Evolutionary conservation across 2,329 filamentous ascomycete genomes (phyloP).

Genomic region (Kalmusia sp.): DNA sequence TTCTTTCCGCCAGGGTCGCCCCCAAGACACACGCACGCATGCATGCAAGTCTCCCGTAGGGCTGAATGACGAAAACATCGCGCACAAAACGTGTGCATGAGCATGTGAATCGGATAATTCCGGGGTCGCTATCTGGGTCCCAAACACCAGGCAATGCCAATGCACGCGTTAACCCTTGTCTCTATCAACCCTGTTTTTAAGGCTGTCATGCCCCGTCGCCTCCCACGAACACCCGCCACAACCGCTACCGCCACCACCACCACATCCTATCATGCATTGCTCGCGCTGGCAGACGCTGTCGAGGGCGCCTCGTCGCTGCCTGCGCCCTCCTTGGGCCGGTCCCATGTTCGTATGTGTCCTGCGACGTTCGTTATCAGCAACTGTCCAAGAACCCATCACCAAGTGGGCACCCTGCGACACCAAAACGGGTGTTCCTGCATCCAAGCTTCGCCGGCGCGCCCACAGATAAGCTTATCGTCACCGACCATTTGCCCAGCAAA

Average conservation of each 20-base stretch:
- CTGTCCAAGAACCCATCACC: background rate
- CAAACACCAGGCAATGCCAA: conserved; percentile 10
- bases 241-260: too few relatives aligned
- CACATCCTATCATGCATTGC: too few relatives aligned
- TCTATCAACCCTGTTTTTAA: background rate
- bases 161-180: conserved; percentile 1
- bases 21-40: background rate
- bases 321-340: conserved; percentile 63
- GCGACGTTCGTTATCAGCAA: conserved; percentile 29
- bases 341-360: conserved; percentile 81
- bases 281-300: conserved; percentile 31
- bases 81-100: background rate
- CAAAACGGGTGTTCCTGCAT: conserved; percentile 35
- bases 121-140: conserved; percentile 2
- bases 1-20: background rate
- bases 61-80: conserved; percentile 19
- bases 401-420: conserved; percentile 10
- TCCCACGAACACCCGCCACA: too few relatives aligned
- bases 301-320: conserved; percentile 40
- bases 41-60: conserved; percentile 17
- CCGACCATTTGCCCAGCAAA: conserved; percentile 7
- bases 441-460: conserved; percentile 19
- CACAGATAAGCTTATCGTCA: conserved; percentile 32
- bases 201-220: background rate
- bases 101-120: conserved; percentile 1